Percentiles rank a stretch among this genome's conserved stretches.
These are phyloP conservation scores for Lodderomyces margitis DNA, from an alignment of 1,139 yeast genomes.

Conservation along the genomic window DNA sequence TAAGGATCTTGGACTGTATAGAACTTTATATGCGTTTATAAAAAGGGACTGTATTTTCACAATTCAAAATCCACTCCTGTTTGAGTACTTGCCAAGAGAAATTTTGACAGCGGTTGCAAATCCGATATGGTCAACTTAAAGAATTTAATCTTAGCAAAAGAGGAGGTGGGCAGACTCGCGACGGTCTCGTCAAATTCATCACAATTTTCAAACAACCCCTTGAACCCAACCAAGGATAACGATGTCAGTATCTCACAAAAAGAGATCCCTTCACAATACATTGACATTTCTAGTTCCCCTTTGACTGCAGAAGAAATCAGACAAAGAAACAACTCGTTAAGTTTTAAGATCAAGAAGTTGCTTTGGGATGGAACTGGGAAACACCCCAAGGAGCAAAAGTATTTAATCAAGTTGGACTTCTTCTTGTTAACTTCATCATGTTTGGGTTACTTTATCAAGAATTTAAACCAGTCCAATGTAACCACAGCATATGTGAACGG, in stretches of 20 bases:
- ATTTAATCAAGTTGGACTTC: slow-evolving; percentile 43
- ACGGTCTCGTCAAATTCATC: not conserved
- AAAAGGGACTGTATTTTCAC: no score
- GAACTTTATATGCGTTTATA: no score
- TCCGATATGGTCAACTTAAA: not conserved
- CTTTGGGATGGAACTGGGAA: slow-evolving; percentile 53
- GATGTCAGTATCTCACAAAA: not conserved
- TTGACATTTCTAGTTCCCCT: slow-evolving; percentile 26
- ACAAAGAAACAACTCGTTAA: slow-evolving; percentile 21
- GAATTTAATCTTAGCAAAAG: not conserved
- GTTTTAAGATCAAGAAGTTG: slow-evolving; percentile 29
- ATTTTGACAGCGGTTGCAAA: not conserved
- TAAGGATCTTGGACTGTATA: no score
- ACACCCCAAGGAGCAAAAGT: slow-evolving; percentile 42
- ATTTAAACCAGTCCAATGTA: slow-evolving; percentile 46
- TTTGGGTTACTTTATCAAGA: slow-evolving; percentile 38
- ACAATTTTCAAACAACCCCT: not conserved
- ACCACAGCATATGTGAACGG: slow-evolving; percentile 61
- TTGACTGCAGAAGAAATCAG: slow-evolving; percentile 31
- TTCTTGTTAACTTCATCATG: slow-evolving; percentile 44
- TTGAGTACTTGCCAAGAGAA: not conserved
- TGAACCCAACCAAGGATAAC: not conserved
- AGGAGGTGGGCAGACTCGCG: not conserved
- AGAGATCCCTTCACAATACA: slow-evolving; percentile 16
- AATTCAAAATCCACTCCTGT: not conserved